Base-by-base conservation (phyloP, 2,329 filamentous ascomycete genomes). In the Exophiala aquamarina region DNA sequence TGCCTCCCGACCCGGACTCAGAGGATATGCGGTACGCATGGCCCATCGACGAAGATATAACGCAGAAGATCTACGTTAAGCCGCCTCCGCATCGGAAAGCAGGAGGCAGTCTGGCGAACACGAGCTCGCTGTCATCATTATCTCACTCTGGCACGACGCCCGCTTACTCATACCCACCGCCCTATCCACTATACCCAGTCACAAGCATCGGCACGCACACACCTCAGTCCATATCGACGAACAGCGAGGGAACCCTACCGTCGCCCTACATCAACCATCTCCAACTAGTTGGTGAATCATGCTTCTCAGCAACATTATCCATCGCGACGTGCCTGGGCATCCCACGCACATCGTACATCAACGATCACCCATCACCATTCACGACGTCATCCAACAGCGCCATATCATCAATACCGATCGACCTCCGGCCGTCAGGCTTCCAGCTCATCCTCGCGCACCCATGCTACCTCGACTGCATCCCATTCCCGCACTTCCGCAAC, bases 281-380 rank as follows among this genome's bases (percentile, higher is more conserved):
- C 13, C 43, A 47, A 31, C 50, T 55, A 15, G 41, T 48, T 6
- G 50, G 47, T 14, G 53, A 55, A 20, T 50, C 46, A n/a, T 55
- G 53, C 44, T 53, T 53, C 35, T 36, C 39, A 4, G 53, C 53
- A 8, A 52, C 50, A 3, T 41, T 55, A 23, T 38, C 50, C 23
- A 54, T 55, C 28, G 53, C 49, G 2, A 28, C 36, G n/a, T 34
- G 41, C 28, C 43, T 55, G 5, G 53, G 50, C 10, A 53, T 54
- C 31, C 35, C 39, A 8, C 29, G 48, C 5, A 26, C 40, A 14
- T 41, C 47, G 3, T 55, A 55, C 35, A 29, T 55, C 47, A 54
- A 55, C 37, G 53, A 55, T 18, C 50, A 55, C 38, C 50, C 50
- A 13, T 55, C 53, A 5, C 53, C 53, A 3, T 55, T 55, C 23